phyloP scores from a whole-genome alignment of 441 rosid species.

The Eruca vesicaria region DNA sequence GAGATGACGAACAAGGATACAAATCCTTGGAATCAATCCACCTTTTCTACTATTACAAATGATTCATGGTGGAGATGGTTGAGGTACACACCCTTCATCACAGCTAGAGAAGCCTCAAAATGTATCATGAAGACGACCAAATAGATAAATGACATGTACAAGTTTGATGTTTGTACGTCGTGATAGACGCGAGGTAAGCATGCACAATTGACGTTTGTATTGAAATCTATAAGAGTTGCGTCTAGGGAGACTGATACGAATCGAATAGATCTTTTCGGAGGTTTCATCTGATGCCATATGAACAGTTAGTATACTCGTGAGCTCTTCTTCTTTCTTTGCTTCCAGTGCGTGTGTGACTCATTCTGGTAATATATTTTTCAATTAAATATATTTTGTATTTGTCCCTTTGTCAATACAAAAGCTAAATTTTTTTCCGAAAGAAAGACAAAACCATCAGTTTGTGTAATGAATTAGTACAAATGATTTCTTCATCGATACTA shows the following conservation, averaged over 20 bases:
- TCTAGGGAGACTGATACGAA: not conserved
- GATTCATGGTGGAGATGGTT: constrained; percentile 90
- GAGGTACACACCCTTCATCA: constrained; percentile 55
- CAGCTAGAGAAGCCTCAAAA: constrained; percentile 36
- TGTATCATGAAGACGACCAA: not conserved
- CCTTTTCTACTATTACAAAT: constrained; percentile 56
- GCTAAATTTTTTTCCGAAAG: not conserved
- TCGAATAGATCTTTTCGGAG: not conserved
- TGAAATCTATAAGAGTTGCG: not conserved
- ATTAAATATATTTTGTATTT: not conserved
- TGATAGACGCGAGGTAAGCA: not conserved
- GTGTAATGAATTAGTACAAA: not conserved
- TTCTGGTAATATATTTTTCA: not conserved
- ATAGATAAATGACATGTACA: constrained; percentile 2
- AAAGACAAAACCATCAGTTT: not conserved
- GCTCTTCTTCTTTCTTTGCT: not conserved
- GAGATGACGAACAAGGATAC: constrained; percentile 34
- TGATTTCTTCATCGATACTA: not conserved
- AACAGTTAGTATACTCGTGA: not conserved
- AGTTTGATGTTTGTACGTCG: not conserved
- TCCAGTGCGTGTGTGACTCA: not conserved
- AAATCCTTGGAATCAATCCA: constrained; percentile 64
- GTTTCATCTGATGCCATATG: constrained; percentile 4
- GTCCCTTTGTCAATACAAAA: not conserved
- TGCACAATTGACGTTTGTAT: constrained; percentile 3